Base-by-base conservation (phyloP, 1,139 yeast species). In the Kazachstania sp. region DNA sequence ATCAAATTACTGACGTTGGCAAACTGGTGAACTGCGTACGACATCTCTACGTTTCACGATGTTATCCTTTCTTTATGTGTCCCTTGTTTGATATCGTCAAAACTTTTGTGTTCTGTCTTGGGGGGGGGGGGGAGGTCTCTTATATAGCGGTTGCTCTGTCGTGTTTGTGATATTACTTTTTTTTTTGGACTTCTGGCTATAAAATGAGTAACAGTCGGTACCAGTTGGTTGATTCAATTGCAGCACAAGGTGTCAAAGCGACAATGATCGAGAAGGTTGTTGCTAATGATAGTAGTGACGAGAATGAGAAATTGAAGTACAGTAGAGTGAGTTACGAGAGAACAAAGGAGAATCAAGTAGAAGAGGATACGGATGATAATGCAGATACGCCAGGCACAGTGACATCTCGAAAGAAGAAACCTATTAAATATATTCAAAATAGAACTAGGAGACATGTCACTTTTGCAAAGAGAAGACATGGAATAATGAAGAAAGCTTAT, bases 401-500 rank as follows among this genome's bases (percentile, higher is more conserved):
- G 2, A 35, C 20, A 6, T 19, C 42, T 68, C 79, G 97, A 68
- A 83, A 97, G 70, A 92, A 90, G 70, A 87, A 88, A 62, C 97
- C 90, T 65, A 88, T 92, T 67, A 87, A 86, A 71, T 92, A 88
- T 64, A 92, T 92, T 60, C 95, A 88, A 68, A 97, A 92, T 69
- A 92, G 88, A 70, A 86, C 95, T 28, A 81, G 97, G 66, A 85
- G 98, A 63, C 98, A 92, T 69, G 92, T 92, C 56, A 92, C 98
- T 15, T 92, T 92, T 62, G 86, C 96, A 47, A 92, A 92, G 72
- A 85, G 98, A 70, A 90, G 90, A 70, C 97, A 97, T 39, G 98
- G 98, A 55, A 90, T 92, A 62, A 92, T 92, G 98, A 92, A 92
- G 71, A 92, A 84, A 72, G 98, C 98, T n/a, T 92, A 90, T 70